Percentiles rank a stretch among this genome's conserved stretches.
Evolutionary conservation across 331 rosid species (phyloP).

Genomic region (Stylosanthes scabra): DNA sequence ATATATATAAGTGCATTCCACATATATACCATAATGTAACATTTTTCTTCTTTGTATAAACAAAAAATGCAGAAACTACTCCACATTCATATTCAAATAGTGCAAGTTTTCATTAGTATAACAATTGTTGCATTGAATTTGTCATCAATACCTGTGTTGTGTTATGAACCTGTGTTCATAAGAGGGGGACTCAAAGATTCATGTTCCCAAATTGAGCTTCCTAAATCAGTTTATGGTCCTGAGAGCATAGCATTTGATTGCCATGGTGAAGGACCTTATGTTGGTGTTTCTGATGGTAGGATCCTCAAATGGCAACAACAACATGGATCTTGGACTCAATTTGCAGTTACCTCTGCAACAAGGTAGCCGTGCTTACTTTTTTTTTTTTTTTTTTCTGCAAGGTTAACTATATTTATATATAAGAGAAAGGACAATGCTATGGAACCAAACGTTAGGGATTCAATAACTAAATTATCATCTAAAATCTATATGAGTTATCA

Average conservation of each 20-base stretch:
- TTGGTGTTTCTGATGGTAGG: conserved; percentile 66
- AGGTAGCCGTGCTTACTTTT: too few species aligned
- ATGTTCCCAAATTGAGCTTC: conserved; percentile 41
- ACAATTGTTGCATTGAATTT: background rate
- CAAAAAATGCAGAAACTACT: too few species aligned
- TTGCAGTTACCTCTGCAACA: conserved; percentile 49
- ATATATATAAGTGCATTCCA: background rate
- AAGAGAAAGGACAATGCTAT: too few species aligned
- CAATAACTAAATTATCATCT: too few species aligned
- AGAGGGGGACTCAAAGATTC: conserved; percentile 27
- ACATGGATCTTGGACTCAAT: conserved; percentile 47
- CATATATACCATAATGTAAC: background rate
- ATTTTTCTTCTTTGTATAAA: too few species aligned
- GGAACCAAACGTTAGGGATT: too few species aligned
- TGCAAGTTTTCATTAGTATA: background rate
- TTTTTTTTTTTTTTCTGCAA: too few species aligned
- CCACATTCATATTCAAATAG: background rate
- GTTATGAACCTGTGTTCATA: background rate
- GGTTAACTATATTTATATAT: too few species aligned
- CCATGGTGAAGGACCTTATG: conserved; percentile 66
- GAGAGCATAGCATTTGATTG: conserved; percentile 73
- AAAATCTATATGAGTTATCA: too few species aligned
- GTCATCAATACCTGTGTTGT: too few species aligned
- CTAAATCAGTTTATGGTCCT: conserved; percentile 51
- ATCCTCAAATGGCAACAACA: conserved; percentile 60